A percentile compares a stretch with the other conserved stretches of the same genome.
Evolutionary conservation across 2,329 filamentous ascomycete species (phyloP).

Genomic region (Pyrenochaeta sp.): DNA sequence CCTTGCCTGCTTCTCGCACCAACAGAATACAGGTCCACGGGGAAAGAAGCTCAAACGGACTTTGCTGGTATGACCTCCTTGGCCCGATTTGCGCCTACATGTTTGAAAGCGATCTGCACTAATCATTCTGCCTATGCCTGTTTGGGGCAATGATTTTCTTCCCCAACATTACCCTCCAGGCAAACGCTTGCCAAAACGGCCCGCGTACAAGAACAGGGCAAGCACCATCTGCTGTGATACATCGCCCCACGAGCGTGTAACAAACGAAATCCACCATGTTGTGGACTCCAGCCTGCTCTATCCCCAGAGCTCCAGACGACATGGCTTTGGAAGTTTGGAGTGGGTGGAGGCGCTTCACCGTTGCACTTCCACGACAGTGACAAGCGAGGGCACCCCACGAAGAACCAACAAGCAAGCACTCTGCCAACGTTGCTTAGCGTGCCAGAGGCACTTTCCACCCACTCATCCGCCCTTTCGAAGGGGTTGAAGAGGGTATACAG

Average conservation of each 20-base stretch:
- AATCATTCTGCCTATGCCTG: too few relatives aligned
- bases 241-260: constrained; percentile 20
- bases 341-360: constrained; percentile 28
- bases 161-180: not conserved
- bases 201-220: not conserved
- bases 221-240: not conserved
- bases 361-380: constrained; percentile 12
- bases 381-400: constrained; percentile 15
- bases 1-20: not conserved
- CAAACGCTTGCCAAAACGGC: not conserved
- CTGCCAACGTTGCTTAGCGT: constrained; percentile 10
- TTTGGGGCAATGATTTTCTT: too few relatives aligned
- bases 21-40: not conserved
- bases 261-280: constrained; percentile 14
- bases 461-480: constrained; percentile 10
- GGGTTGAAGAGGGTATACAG: constrained; percentile 17
- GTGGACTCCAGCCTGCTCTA: constrained; percentile 5
- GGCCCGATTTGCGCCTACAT: not conserved
- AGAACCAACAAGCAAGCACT: constrained; percentile 2
- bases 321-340: constrained; percentile 24
- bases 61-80: too few relatives aligned
- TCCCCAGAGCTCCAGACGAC: constrained; percentile 3
- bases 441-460: constrained; percentile 8
- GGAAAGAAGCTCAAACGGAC: too few relatives aligned
- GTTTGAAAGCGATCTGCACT: too few relatives aligned